These are phyloP conservation scores for Dalbergia oliveri DNA, from an alignment of 306 rosid species.

Conservation along the genomic window DNA sequence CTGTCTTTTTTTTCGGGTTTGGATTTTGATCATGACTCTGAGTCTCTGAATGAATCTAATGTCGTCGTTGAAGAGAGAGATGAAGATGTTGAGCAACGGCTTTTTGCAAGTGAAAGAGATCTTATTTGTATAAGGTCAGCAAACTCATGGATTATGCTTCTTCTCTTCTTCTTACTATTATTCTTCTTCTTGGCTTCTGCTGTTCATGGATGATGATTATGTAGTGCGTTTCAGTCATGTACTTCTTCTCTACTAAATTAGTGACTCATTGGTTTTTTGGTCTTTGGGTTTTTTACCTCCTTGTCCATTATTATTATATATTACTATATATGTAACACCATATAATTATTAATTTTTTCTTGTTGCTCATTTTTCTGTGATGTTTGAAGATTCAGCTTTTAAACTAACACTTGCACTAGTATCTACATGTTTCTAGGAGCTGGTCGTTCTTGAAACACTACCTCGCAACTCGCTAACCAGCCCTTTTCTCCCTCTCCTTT, in stretches of 20 bases:
- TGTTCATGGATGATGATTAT: constrained; percentile 38
- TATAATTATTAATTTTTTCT: too few relatives aligned
- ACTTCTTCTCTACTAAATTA: constrained; percentile 27
- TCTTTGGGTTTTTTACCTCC: constrained; percentile 35
- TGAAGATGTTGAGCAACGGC: background rate
- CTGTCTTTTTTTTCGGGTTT: background rate
- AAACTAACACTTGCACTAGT: constrained; percentile 17
- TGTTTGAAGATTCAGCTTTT: constrained; percentile 52
- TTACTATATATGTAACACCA: background rate
- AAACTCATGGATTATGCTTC: constrained; percentile 50
- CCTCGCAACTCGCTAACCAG: background rate
- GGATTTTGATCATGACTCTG: too few relatives aligned
- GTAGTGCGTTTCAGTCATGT: constrained; percentile 37
- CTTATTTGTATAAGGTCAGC: constrained; percentile 65
- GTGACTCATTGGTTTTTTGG: constrained; percentile 47
- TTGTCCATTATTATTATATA: constrained; percentile 38
- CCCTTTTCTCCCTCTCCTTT: background rate
- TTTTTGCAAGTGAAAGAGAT: background rate
- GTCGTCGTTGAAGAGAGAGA: too few relatives aligned
- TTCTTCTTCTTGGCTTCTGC: background rate
- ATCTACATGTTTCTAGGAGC: constrained; percentile 39
- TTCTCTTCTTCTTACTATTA: background rate
- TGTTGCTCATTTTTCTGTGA: background rate
- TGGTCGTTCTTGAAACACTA: constrained; percentile 38
- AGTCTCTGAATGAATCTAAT: too few relatives aligned